Evolutionary conservation across 495 filamentous ascomycete genomes (phyloP).

Genomic region (Letharia columbiana): DNA sequence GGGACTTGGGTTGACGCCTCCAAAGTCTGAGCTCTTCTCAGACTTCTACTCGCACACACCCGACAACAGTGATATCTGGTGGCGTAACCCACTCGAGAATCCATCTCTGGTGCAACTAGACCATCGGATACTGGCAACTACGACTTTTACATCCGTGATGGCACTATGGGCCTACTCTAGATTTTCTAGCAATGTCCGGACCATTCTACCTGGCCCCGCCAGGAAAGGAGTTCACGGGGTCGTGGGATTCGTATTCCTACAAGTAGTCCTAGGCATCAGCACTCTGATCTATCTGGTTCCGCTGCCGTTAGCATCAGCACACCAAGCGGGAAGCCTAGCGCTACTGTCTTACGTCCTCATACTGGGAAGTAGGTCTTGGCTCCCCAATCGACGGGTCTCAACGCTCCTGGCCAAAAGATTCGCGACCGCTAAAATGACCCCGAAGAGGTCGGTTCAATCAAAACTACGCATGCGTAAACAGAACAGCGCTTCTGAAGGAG

Average conservation of each 20-base stretch:
- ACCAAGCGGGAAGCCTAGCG: constrained; percentile 86
- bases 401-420: constrained; percentile 32
- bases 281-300: constrained; percentile 92
- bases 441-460: constrained; percentile 5
- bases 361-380: constrained; percentile 55
- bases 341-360: constrained; percentile 75
- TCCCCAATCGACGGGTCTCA: constrained; percentile 40
- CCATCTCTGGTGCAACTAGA: constrained; percentile 89
- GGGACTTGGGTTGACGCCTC: constrained; percentile 75
- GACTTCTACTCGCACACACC: constrained; percentile 73
- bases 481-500: constrained; percentile 8
- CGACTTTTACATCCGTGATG: constrained; percentile 75
- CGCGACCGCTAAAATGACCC: neutral
- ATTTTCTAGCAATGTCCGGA: constrained; percentile 51
- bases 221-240: constrained; percentile 68
- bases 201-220: constrained; percentile 53
- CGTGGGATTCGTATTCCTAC: constrained; percentile 70
- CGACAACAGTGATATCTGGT: constrained; percentile 75
- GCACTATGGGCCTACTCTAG: constrained; percentile 69
- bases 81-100: constrained; percentile 96
- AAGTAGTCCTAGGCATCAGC: constrained; percentile 76
- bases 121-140: constrained; percentile 84
- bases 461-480: constrained; percentile 5
- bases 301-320: constrained; percentile 74
- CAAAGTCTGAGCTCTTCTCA: constrained; percentile 71